Evolutionary conservation across 75 land plant genomes (phyloP).

Genomic region (Sequoiadendron giganteum): DNA sequence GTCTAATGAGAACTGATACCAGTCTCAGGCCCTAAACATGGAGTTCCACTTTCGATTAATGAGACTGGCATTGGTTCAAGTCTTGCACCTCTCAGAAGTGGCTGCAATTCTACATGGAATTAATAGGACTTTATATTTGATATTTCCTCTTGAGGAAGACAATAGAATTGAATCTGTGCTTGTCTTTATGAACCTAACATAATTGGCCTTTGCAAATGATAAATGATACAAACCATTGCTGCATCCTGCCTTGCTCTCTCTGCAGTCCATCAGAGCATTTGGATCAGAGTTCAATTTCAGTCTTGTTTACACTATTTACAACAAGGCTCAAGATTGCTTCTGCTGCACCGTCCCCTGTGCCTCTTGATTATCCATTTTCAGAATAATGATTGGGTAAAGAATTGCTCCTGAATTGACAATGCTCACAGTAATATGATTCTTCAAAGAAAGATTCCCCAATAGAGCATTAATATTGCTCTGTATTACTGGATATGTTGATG

Average conservation of each 20-base stretch:
- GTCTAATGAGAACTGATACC: constrained; percentile 47
- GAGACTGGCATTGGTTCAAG: constrained; percentile 41
- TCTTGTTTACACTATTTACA: constrained; percentile 50
- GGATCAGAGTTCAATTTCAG: constrained; percentile 55
- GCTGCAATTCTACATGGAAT: constrained; percentile 66
- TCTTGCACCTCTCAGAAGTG: constrained; percentile 58
- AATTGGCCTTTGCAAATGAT: constrained; percentile 45
- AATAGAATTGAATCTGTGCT: constrained; percentile 37
- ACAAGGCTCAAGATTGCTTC: constrained; percentile 64
- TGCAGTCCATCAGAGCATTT: constrained; percentile 17
- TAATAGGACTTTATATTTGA: constrained; percentile 29
- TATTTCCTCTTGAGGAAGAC: constrained; percentile 10
- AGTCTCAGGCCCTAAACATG: constrained; percentile 40
- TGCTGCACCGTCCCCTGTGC: constrained; percentile 53
- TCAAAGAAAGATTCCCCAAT: no score
- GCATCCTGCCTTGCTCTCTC: constrained; percentile 37
- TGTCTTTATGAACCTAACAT: constrained; percentile 42
- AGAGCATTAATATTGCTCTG: no score
- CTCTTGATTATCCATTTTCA: constrained; percentile 28
- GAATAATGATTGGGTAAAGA: constrained; percentile 36
- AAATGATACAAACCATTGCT: constrained; percentile 62
- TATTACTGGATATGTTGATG: no score
- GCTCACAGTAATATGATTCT: neutral
- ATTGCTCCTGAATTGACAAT: constrained; percentile 53
- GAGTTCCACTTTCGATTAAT: constrained; percentile 47